phyloP scores from a whole-genome alignment of 208 protist genomes.

The Trichomonas vaginalis region DNA sequence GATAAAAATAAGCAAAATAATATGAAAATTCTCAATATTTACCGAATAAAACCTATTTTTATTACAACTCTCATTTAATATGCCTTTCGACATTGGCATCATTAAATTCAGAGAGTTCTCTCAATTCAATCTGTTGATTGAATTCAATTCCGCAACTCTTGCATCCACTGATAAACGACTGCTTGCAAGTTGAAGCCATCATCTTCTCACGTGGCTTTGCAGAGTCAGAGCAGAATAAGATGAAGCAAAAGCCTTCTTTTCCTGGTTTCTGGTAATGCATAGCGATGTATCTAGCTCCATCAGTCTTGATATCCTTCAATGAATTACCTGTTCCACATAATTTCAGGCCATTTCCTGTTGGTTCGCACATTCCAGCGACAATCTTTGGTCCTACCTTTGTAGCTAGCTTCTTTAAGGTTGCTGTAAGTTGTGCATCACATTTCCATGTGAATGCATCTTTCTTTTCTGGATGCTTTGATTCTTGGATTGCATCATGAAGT shows the following conservation, averaged over 20 bases:
- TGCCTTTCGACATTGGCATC: not conserved
- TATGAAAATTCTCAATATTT: too few species aligned
- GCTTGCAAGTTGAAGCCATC: not conserved
- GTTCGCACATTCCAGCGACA: not conserved
- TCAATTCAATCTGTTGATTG: not conserved
- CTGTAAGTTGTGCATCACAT: not conserved
- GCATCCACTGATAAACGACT: not conserved
- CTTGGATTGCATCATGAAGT: not conserved
- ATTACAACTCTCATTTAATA: too few species aligned
- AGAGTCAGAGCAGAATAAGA: not conserved
- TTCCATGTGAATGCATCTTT: not conserved
- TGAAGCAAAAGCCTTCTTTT: not conserved
- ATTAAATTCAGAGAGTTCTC: not conserved
- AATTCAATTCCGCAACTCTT: not conserved
- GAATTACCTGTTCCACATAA: not conserved
- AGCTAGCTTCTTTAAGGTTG: not conserved
- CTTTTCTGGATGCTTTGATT: not conserved
- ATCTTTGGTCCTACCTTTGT: not conserved
- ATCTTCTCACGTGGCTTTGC: not conserved
- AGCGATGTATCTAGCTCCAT: not conserved
- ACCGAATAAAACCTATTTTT: too few species aligned
- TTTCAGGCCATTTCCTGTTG: not conserved
- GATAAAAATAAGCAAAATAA: too few species aligned
- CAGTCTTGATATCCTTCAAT: not conserved
- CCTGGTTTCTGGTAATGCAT: not conserved